Conservation (phyloP, 1,284 basidiomycete genomes). For the Inonotus hispidus region DNA sequence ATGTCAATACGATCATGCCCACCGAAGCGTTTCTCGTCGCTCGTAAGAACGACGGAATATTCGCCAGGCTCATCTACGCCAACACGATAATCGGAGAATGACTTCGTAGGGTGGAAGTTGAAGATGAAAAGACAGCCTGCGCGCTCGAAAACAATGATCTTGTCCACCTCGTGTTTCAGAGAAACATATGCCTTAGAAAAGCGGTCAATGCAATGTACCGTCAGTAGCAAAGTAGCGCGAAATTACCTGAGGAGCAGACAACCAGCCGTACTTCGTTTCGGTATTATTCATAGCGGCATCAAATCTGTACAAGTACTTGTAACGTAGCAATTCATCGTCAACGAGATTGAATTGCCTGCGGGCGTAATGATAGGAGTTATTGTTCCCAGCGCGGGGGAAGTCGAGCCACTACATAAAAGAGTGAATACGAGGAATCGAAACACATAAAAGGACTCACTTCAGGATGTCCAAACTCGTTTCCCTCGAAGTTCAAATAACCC, state of each 20-base stretch:
- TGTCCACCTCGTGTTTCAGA: constrained; percentile 89
- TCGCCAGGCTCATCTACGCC: constrained; percentile 86
- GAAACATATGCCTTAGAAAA: constrained; percentile 78
- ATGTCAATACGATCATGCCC: constrained; percentile 81
- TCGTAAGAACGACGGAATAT: constrained; percentile 77
- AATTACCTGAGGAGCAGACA: constrained; percentile 71
- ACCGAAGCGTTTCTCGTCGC: constrained; percentile 84
- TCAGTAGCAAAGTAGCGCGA: neutral
- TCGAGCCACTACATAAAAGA: constrained; percentile 81
- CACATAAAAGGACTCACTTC: constrained; percentile 49
- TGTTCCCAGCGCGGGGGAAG: constrained; percentile 94
- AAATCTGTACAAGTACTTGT: constrained; percentile 91
- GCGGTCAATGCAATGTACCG: neutral
- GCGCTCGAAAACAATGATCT: constrained; percentile 91
- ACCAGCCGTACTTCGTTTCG: constrained; percentile 81
- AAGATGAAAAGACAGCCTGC: constrained; percentile 92
- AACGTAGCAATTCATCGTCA: constrained; percentile 81
- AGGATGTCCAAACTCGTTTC: constrained; percentile 97
- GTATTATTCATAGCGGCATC: constrained; percentile 90
- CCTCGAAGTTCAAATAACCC: constrained; percentile 97
- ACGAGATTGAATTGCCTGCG: constrained; percentile 94
- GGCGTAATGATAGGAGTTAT: constrained; percentile 93
- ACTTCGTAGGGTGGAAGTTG: constrained; percentile 90
- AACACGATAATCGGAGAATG: constrained; percentile 90
- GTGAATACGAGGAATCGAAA: neutral